Percentiles rank a stretch among this genome's conserved stretches.
These are phyloP conservation scores for Tuber melanosporum DNA, from an alignment of 495 filamentous ascomycete species.

Conservation along the genomic window DNA sequence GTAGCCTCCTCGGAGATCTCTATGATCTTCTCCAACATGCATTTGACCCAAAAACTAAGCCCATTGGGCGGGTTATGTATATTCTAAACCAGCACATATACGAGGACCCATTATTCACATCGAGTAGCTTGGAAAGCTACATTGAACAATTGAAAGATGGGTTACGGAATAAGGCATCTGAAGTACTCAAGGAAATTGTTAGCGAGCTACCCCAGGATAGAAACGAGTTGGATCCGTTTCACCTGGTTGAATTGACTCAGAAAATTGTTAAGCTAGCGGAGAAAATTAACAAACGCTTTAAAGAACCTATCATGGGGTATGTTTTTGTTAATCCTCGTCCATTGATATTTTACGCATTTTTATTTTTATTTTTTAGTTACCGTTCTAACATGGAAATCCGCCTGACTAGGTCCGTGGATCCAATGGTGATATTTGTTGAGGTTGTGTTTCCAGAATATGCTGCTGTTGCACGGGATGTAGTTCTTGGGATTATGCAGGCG, in stretches of 20 bases:
- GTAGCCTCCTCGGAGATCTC: conserved; percentile 77
- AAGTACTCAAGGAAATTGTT: conserved; percentile 53
- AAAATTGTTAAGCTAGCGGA: conserved; percentile 72
- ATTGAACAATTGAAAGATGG: conserved; percentile 62
- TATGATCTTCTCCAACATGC: conserved; percentile 80
- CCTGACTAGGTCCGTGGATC: conserved; percentile 54
- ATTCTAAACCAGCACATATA: conserved; percentile 79
- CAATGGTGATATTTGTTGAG: conserved; percentile 69
- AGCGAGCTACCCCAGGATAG: conserved; percentile 62
- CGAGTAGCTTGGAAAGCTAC: conserved; percentile 62
- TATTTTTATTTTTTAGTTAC: background rate
- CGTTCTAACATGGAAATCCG: conserved; percentile 3
- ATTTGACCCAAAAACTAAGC: conserved; percentile 77
- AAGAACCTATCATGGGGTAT: conserved; percentile 64
- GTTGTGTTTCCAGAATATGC: conserved; percentile 85
- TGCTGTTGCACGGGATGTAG: conserved; percentile 73
- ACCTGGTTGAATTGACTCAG: conserved; percentile 82
- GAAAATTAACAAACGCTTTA: conserved; percentile 78
- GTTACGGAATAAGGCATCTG: conserved; percentile 63
- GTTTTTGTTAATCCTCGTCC: conserved; percentile 18
- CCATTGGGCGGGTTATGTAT: conserved; percentile 70
- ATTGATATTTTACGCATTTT: background rate
- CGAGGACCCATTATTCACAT: conserved; percentile 66
- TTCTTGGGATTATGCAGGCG: conserved; percentile 67
- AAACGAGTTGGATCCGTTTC: conserved; percentile 73